Conservation (phyloP, 1,139 yeast genomes). For the Wickerhamomyces sp. region DNA sequence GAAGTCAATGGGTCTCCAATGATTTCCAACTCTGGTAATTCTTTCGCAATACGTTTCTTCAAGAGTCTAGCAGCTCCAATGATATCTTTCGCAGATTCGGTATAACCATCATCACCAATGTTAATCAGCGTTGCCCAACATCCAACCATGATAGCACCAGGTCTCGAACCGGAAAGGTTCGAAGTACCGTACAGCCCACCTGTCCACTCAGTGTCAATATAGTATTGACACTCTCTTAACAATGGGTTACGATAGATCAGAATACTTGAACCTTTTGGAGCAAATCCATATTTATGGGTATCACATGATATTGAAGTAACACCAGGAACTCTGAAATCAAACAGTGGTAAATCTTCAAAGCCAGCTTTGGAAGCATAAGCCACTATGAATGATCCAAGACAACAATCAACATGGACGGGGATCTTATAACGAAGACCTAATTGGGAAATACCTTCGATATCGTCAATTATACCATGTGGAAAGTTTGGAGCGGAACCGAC, state of each 20-base stretch:
- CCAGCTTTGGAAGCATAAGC: constrained; percentile 71
- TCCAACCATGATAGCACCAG: constrained; percentile 95
- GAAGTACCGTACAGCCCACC: constrained; percentile 98
- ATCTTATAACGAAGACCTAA: constrained; percentile 60
- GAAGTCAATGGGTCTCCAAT: constrained; percentile 84
- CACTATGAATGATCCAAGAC: constrained; percentile 87
- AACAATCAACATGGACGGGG: constrained; percentile 93
- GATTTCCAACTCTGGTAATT: constrained; percentile 52
- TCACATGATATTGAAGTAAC: constrained; percentile 98
- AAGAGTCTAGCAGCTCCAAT: constrained; percentile 59
- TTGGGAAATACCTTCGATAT: constrained; percentile 65
- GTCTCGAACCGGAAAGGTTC: constrained; percentile 93
- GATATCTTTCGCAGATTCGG: constrained; percentile 58
- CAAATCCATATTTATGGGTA: constrained; percentile 96
- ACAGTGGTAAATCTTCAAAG: constrained; percentile 51
- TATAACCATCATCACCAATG: constrained; percentile 79
- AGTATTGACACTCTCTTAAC: constrained; percentile 79
- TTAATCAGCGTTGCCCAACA: constrained; percentile 92
- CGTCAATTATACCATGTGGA: constrained; percentile 95
- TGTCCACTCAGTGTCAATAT: constrained; percentile 77
- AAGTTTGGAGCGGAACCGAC: constrained; percentile 96
- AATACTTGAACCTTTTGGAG: constrained; percentile 93
- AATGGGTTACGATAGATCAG: constrained; percentile 75
- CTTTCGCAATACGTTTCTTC: constrained; percentile 41
- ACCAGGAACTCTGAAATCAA: constrained; percentile 87